These are phyloP conservation scores for Achaetomium macrosporum DNA, from an alignment of 2,329 filamentous ascomycete species.

Conservation along the genomic window DNA sequence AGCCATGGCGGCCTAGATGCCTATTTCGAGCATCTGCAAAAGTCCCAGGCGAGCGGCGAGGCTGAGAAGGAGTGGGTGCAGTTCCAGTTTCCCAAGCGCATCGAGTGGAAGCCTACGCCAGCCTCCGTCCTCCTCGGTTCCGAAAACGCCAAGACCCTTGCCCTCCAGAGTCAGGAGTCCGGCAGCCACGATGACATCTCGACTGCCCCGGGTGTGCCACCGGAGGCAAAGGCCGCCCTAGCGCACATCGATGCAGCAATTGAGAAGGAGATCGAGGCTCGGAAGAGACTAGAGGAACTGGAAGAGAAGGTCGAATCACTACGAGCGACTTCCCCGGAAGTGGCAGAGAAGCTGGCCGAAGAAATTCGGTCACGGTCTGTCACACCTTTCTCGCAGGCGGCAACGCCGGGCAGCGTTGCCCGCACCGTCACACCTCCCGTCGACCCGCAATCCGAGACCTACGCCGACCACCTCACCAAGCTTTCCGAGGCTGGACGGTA, in stretches of 20 bases:
- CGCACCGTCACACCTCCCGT: constrained; percentile 56
- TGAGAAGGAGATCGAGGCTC: constrained; percentile 65
- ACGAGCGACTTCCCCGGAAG: constrained; percentile 29
- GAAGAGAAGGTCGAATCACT: constrained; percentile 40
- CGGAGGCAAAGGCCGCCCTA: constrained; percentile 39
- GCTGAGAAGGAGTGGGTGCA: constrained; percentile 82
- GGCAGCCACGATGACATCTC: constrained; percentile 20
- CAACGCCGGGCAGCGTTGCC: constrained; percentile 41
- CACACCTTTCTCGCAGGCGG: constrained; percentile 39
- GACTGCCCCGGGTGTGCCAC: constrained; percentile 18
- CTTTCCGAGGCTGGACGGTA: constrained; percentile 68
- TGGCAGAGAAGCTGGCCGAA: constrained; percentile 30
- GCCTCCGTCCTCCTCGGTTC: constrained; percentile 47
- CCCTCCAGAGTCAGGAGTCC: constrained; percentile 31
- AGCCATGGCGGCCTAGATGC: constrained; percentile 73
- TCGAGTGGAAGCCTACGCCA: constrained; percentile 74
- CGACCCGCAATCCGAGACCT: constrained; percentile 61
- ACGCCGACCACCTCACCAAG: constrained; percentile 71
- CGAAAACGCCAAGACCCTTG: constrained; percentile 30
- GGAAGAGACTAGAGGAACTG: constrained; percentile 40
- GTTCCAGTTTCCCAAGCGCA: constrained; percentile 79
- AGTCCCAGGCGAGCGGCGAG: constrained; percentile 62
- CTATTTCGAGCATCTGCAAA: constrained; percentile 87
- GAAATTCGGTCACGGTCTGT: constrained; percentile 35
- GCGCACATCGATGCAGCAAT: constrained; percentile 83